These are phyloP conservation scores for Phialocephala subalpina DNA, from an alignment of 2,329 filamentous ascomycete species.

Conservation along the genomic window DNA sequence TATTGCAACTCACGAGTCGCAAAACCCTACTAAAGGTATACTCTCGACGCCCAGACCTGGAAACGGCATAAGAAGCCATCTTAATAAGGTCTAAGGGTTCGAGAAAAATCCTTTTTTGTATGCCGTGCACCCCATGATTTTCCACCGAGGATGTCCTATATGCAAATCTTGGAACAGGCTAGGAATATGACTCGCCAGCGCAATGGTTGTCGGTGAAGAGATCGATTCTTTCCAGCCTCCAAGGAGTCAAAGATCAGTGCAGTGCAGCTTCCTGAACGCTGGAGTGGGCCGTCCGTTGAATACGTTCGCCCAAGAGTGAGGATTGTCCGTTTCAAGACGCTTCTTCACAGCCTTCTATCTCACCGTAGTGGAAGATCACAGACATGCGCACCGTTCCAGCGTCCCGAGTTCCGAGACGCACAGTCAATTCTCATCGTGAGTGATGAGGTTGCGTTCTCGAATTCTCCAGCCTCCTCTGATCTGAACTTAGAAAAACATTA, in stretches of 20 bases:
- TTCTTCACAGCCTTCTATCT: neutral
- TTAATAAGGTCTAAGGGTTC: neutral
- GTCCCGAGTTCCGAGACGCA: neutral
- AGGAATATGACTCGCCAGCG: neutral
- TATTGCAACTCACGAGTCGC: neutral
- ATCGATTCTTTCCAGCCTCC: neutral
- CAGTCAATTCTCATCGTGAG: neutral
- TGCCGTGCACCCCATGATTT: too few relatives aligned
- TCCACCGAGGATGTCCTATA: too few relatives aligned
- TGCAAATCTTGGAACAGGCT: neutral
- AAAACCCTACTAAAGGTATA: neutral
- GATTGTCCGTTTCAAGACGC: constrained; percentile 1
- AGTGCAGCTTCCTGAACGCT: neutral
- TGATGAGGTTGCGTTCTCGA: neutral
- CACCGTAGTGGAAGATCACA: neutral
- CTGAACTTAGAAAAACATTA: too few relatives aligned
- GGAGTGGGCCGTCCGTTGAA: neutral
- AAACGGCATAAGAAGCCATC: neutral
- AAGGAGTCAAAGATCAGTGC: neutral
- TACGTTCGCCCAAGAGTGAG: neutral
- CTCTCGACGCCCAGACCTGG: neutral
- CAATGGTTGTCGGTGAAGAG: neutral
- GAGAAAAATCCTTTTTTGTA: neutral
- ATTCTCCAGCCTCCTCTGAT: neutral
- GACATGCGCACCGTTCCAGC: neutral